Conservation (phyloP, 2,329 filamentous ascomycete genomes). For the Trichoderma sp. region DNA sequence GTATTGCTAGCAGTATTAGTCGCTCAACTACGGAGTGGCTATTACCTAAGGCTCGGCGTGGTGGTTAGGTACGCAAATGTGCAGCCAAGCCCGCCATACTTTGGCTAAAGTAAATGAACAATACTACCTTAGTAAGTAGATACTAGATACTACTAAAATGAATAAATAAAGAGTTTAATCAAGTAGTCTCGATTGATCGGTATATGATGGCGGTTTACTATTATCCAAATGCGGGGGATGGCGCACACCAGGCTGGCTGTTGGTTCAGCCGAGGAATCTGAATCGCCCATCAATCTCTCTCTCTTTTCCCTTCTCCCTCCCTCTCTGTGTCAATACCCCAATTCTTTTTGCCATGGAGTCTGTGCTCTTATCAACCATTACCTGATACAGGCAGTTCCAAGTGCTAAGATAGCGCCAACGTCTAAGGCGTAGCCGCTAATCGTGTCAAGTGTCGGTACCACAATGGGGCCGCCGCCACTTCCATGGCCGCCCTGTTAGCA, state of each 20-base stretch:
- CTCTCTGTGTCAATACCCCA: background rate
- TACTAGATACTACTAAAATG: too few species aligned
- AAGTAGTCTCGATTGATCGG: too few species aligned
- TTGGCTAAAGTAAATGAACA: background rate
- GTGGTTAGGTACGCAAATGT: background rate
- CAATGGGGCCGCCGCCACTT: background rate
- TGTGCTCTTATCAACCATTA: conserved; percentile 9
- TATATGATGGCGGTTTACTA: too few species aligned
- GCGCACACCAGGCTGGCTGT: conserved; percentile 3
- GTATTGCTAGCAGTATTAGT: too few species aligned
- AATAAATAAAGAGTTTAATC: background rate
- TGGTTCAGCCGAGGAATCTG: background rate
- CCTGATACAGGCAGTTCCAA: background rate
- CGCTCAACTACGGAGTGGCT: too few species aligned
- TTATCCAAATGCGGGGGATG: background rate
- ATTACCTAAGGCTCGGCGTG: background rate
- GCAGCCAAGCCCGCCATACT: background rate
- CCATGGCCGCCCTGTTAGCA: background rate
- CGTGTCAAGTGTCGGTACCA: background rate
- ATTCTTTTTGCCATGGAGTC: background rate
- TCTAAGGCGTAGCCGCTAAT: background rate
- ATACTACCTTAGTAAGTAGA: too few species aligned
- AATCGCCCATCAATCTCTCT: background rate
- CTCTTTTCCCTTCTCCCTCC: too few species aligned
- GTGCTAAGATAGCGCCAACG: background rate